Percentiles rank a stretch among this genome's conserved stretches.
Conservation (phyloP, 257 asterid species). For the Capsicum chinense region DNA sequence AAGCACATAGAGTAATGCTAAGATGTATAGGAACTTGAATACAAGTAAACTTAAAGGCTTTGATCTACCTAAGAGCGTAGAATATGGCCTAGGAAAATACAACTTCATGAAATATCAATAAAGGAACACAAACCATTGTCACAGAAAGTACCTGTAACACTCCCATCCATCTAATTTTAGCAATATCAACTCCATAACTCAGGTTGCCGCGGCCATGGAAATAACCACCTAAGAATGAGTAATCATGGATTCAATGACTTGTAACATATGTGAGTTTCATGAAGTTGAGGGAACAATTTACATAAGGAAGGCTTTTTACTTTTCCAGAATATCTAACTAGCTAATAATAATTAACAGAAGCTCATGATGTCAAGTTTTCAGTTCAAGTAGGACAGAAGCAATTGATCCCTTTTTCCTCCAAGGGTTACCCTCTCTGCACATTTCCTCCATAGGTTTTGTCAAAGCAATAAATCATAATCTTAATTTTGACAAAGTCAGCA, state of each 20-base stretch:
- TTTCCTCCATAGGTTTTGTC: slow-evolving; percentile 12
- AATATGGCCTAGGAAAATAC: neutral
- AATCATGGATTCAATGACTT: slow-evolving; percentile 17
- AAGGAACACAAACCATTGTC: slow-evolving; percentile 22
- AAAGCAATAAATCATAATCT: slow-evolving; percentile 10
- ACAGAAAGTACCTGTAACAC: slow-evolving; percentile 75
- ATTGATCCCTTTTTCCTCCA: slow-evolving; percentile 25
- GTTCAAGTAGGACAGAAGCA: neutral
- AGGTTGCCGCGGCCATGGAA: slow-evolving; percentile 74
- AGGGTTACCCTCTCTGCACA: neutral
- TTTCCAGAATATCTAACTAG: neutral
- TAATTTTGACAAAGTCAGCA: slow-evolving; percentile 19
- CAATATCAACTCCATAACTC: slow-evolving; percentile 83
- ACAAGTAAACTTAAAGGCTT: neutral
- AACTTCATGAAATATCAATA: slow-evolving; percentile 4
- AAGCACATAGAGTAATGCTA: slow-evolving; percentile 24
- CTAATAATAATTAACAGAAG: neutral
- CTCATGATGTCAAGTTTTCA: slow-evolving; percentile 8
- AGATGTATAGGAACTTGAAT: slow-evolving; percentile 24
- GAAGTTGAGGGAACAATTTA: slow-evolving; percentile 9
- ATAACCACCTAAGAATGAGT: slow-evolving; percentile 74
- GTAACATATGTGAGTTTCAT: neutral
- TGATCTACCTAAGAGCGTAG: neutral
- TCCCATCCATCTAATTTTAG: slow-evolving; percentile 79
- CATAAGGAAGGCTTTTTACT: neutral